Percentiles rank a stretch among this genome's conserved stretches.
Evolutionary conservation across 1,139 yeast species (phyloP).

Genomic region (Insectozyma bohioensis): DNA sequence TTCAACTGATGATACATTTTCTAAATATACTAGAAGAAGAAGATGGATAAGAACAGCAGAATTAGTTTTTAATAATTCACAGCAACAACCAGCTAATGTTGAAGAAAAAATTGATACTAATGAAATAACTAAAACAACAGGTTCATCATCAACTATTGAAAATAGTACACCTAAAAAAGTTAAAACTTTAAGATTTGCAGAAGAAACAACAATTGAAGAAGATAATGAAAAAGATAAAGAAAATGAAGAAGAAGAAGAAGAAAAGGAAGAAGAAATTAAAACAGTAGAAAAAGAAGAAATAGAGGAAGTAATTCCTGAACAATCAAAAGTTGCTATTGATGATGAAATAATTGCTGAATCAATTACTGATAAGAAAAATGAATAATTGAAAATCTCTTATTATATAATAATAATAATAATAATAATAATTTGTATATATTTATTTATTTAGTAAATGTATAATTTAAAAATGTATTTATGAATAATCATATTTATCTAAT

Average conservation of each 20-base stretch:
- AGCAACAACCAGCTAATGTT: constrained; percentile 6
- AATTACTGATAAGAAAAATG: constrained; percentile 13
- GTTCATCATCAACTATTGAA: constrained; percentile 8
- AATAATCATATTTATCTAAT: no score
- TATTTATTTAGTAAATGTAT: no score
- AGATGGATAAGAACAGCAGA: constrained; percentile 97
- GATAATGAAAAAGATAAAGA: constrained; percentile 12
- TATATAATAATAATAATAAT: no score
- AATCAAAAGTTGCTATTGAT: neutral
- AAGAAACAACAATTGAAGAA: constrained; percentile 20
- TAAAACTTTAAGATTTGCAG: constrained; percentile 44
- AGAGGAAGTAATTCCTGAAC: no score
- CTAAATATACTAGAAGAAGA: constrained; percentile 90
- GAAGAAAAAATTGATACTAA: constrained; percentile 14
- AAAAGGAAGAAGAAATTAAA: neutral
- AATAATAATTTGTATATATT: no score
- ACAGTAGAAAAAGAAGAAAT: neutral
- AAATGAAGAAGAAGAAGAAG: neutral
- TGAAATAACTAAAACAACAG: constrained; percentile 9
- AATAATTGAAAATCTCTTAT: constrained; percentile 6
- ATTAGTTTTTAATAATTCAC: constrained; percentile 47
- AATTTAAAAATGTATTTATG: no score
- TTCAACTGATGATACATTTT: constrained; percentile 80
- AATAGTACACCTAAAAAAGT: constrained; percentile 19
- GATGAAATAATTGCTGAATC: no score